Conservation (phyloP, 345 rosid genomes). For the Bretschneidera sinensis region DNA sequence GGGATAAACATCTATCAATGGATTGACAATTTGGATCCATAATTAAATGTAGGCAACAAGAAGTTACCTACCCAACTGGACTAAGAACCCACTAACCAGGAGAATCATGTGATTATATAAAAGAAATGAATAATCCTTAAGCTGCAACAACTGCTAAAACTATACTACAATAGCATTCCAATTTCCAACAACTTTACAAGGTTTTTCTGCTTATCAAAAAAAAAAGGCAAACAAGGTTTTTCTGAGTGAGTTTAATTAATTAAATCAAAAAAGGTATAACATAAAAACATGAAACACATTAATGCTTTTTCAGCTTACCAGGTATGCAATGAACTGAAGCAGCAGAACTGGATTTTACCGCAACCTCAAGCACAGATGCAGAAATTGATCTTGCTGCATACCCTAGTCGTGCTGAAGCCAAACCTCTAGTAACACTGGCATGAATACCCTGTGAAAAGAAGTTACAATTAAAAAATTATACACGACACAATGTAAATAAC, state of each 20-base stretch:
- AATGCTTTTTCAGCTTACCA: conserved; percentile 29
- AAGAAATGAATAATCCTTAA: conserved; percentile 11
- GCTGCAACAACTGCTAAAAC: conserved; percentile 5
- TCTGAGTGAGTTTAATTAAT: neutral
- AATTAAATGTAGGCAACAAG: neutral
- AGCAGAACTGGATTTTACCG: conserved; percentile 20
- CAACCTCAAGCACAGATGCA: conserved; percentile 12
- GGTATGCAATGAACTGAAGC: conserved; percentile 24
- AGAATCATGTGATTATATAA: conserved; percentile 11
- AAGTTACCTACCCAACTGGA: neutral
- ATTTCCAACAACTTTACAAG: too few relatives aligned
- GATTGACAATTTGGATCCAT: conserved; percentile 5
- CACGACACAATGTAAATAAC: too few relatives aligned
- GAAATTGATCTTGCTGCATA: conserved; percentile 25
- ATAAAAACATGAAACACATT: conserved; percentile 1
- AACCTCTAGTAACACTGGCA: conserved; percentile 32
- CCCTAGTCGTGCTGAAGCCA: conserved; percentile 26
- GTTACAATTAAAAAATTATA: too few relatives aligned
- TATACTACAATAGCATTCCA: conserved; percentile 14
- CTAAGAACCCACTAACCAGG: conserved; percentile 1
- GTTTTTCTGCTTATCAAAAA: too few relatives aligned
- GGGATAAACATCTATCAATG: neutral
- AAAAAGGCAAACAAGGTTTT: neutral
- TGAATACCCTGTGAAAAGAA: conserved; percentile 39
- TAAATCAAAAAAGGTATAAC: neutral